These are phyloP conservation scores for Silene latifolia DNA, from an alignment of 148 eudicot species.

Conservation along the genomic window DNA sequence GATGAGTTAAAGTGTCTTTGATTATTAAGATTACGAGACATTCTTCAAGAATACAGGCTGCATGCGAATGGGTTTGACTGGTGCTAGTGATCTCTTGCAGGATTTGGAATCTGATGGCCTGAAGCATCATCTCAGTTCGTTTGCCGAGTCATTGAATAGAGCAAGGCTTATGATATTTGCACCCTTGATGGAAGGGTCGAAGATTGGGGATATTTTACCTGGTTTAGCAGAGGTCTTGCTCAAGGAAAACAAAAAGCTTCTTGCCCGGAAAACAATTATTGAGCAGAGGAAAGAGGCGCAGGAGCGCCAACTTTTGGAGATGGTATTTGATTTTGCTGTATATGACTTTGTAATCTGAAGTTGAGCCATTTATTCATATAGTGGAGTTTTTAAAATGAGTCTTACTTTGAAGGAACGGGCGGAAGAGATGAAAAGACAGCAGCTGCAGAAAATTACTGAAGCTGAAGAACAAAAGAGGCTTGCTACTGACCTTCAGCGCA, in stretches of 20 bases:
- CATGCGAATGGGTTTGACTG: background rate
- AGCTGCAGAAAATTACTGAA: conserved; percentile 63
- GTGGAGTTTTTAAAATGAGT: background rate
- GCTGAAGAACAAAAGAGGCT: conserved; percentile 86
- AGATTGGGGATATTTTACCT: conserved; percentile 64
- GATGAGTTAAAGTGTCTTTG: too few relatives aligned
- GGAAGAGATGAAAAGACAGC: conserved; percentile 74
- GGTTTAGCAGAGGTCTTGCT: conserved; percentile 73
- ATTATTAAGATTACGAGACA: background rate
- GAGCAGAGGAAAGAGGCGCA: conserved; percentile 94
- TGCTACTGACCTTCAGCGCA: conserved; percentile 67
- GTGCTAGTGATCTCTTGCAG: conserved; percentile 39
- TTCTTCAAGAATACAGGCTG: background rate
- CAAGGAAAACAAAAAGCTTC: conserved; percentile 83
- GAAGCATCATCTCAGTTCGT: conserved; percentile 53
- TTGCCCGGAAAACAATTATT: conserved; percentile 87
- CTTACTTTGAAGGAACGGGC: conserved; percentile 62
- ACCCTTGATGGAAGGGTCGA: conserved; percentile 47
- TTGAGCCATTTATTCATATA: background rate
- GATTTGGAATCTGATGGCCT: conserved; percentile 67
- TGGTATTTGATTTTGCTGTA: conserved; percentile 36
- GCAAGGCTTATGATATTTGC: conserved; percentile 71
- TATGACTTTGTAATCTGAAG: background rate
- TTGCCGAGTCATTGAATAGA: conserved; percentile 75
- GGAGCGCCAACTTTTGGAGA: conserved; percentile 80